phyloP scores from a whole-genome alignment of 169 alveolate species.

The Eimeria nieschulzi region DNA sequence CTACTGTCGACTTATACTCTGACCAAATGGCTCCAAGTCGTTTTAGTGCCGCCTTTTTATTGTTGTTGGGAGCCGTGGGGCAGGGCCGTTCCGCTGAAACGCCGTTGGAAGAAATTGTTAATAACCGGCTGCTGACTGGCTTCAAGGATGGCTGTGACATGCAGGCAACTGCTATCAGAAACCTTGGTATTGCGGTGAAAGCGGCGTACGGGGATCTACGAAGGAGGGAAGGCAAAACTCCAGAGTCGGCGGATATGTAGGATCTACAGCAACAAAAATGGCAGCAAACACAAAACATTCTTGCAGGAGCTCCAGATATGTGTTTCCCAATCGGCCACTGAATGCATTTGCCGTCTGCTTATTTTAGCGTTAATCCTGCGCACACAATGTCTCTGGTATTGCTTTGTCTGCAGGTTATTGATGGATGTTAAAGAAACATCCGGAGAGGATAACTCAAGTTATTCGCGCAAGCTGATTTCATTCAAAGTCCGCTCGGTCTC shows the following conservation, averaged over 20 bases:
- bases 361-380: neutral
- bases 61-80: neutral
- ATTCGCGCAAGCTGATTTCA: neutral
- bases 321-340: too few species aligned
- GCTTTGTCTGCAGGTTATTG: neutral
- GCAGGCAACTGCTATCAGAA: slow-evolving; percentile 12
- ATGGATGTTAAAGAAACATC: neutral
- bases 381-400: neutral
- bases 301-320: too few species aligned
- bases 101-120: slow-evolving; percentile 1
- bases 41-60: neutral
- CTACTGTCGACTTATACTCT: too few species aligned
- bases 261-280: neutral
- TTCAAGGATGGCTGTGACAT: slow-evolving; percentile 49
- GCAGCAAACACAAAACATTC: too few species aligned
- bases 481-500: neutral
- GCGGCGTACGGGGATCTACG: slow-evolving; percentile 2
- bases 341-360: neutral
- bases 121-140: neutral
- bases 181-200: slow-evolving; percentile 4
- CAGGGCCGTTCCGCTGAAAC: neutral
- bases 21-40: neutral
- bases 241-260: neutral
- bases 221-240: neutral
- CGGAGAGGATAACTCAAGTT: neutral